phyloP scores from a whole-genome alignment of 2,329 filamentous ascomycete species.

The Podosphaera xanthii region DNA sequence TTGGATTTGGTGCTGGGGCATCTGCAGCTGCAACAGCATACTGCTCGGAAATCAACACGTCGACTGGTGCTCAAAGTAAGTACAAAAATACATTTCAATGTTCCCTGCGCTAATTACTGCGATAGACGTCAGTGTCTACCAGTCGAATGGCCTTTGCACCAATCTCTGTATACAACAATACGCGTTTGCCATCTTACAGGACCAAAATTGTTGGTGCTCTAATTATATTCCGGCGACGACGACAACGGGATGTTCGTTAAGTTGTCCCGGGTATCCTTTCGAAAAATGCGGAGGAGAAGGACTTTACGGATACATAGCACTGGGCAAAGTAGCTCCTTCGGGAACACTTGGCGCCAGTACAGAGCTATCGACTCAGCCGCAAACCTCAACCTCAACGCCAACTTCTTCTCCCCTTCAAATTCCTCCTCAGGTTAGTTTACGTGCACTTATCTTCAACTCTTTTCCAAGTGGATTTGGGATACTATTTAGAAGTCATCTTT shows the following conservation, averaged over 20 bases:
- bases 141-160: conserved; percentile 48
- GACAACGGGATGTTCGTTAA: conserved; percentile 26
- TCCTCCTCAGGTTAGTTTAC: not conserved
- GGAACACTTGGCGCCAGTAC: conserved; percentile 24
- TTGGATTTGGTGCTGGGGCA: conserved; percentile 4
- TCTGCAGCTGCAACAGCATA: conserved; percentile 14
- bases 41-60: conserved; percentile 26
- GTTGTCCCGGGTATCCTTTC: conserved; percentile 44
- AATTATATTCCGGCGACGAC: conserved; percentile 34
- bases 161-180: conserved; percentile 32
- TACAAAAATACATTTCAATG: conserved; percentile 5
- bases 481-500: not conserved
- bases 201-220: conserved; percentile 49
- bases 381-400: conserved; percentile 1
- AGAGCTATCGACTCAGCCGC: conserved; percentile 1
- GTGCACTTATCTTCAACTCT: not conserved
- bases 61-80: conserved; percentile 21
- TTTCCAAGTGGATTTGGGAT: not conserved
- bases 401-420: conserved; percentile 10
- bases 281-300: conserved; percentile 42
- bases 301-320: conserved; percentile 41
- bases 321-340: conserved; percentile 26
- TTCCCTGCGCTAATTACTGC: conserved; percentile 3
- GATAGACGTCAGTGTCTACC: conserved; percentile 32
- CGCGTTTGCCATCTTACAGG: conserved; percentile 47